Conservation (phyloP, 164 flowering plant genomes). For the Brasenia schreberi region DNA sequence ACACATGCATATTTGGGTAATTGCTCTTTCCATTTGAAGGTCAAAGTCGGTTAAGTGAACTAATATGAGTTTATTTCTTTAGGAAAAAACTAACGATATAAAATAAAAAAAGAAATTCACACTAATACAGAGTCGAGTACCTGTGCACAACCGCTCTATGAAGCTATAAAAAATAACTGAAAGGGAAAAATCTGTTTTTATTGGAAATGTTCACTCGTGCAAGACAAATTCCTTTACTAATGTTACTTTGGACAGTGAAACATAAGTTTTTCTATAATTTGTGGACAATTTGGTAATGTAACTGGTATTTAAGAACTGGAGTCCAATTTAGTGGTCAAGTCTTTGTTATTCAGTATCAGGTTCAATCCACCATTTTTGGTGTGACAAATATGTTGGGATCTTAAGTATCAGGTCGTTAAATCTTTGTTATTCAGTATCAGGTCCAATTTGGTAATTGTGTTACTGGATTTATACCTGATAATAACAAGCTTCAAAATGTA, state of each 20-base stretch:
- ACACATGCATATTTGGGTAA: too few relatives aligned
- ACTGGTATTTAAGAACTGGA: not conserved
- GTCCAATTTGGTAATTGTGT: not conserved
- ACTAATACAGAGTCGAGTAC: too few relatives aligned
- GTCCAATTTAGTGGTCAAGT: not conserved
- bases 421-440: not conserved
- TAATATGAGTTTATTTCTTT: too few relatives aligned
- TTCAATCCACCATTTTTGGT: not conserved
- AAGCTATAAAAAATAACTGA: too few relatives aligned
- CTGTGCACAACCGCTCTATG: not conserved
- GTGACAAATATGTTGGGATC: too few relatives aligned
- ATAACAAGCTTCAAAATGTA: constrained; percentile 98
- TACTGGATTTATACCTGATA: constrained; percentile 51
- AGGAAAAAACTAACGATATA: too few relatives aligned
- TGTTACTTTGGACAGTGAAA: not conserved
- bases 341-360: not conserved
- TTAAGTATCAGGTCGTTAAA: too few relatives aligned
- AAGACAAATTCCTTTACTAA: not conserved
- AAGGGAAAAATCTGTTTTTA: not conserved
- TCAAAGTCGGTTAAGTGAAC: too few relatives aligned
- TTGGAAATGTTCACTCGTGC: not conserved
- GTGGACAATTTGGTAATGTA: not conserved
- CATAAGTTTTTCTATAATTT: too few relatives aligned
- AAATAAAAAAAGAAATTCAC: too few relatives aligned
- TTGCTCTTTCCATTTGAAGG: too few relatives aligned